A percentile compares a stretch with the other conserved stretches of the same genome.
Evolutionary conservation across 352 stramenopile species (phyloP).

Genomic region (Salisapilia sapeloensis): DNA sequence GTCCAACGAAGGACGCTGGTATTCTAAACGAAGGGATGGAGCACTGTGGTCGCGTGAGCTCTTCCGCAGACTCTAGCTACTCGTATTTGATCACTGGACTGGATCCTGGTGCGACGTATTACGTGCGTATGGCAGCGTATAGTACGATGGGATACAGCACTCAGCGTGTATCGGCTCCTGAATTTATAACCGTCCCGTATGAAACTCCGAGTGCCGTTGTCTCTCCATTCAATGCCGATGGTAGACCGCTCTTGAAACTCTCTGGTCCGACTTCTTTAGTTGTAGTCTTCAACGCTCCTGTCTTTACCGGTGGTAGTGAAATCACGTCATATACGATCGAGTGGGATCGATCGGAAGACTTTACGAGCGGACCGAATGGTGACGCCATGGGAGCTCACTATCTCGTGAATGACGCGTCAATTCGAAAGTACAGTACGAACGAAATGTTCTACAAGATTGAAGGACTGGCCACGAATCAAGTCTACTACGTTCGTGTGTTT

Average conservation of each 20-base stretch:
- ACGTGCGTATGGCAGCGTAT: conserved; percentile 45
- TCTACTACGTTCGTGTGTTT: conserved; percentile 54
- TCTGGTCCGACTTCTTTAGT: conserved; percentile 47
- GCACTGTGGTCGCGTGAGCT: conserved; percentile 16
- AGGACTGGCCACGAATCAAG: conserved; percentile 20
- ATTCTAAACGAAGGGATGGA: conserved; percentile 9
- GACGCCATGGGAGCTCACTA: conserved; percentile 22
- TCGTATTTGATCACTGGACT: conserved; percentile 37
- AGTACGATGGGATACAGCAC: conserved; percentile 46
- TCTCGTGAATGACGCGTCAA: conserved; percentile 7
- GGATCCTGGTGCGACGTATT: conserved; percentile 39
- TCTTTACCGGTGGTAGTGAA: conserved; percentile 72
- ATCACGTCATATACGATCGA: conserved; percentile 86
- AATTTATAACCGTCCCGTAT: conserved; percentile 42
- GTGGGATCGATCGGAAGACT: conserved; percentile 66
- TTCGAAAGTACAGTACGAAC: too few relatives aligned
- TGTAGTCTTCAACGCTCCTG: conserved; percentile 61
- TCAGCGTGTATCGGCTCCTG: conserved; percentile 31
- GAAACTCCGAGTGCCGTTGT: conserved; percentile 25
- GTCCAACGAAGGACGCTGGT: conserved; percentile 12
- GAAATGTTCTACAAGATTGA: conserved; percentile 41
- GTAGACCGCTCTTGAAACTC: conserved; percentile 44
- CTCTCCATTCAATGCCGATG: conserved; percentile 42
- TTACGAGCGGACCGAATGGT: conserved; percentile 49
- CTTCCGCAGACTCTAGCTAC: conserved; percentile 8